Evolutionary conservation across 202 grass and related monocot genomes (phyloP), one percentile per base, ranked within the genome.

Genomic region (Setaria italica): DNA sequence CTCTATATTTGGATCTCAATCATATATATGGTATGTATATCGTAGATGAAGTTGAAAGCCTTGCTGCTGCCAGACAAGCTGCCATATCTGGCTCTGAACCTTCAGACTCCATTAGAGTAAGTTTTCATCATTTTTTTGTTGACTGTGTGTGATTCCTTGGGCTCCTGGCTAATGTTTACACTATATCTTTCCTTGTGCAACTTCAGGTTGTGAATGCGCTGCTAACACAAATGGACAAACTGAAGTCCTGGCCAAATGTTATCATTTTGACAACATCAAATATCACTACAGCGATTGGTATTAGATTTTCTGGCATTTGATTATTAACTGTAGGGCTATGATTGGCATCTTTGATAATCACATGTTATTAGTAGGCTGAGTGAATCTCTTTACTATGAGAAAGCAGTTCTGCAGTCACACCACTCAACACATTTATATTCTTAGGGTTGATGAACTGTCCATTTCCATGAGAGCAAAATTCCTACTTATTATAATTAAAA

Each of bases 231-330:
- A 92, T 99, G 97, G 97, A 99, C 87, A 99, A 91, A 90, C 90
- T 99, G 66, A 99, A 99, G 77, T 94, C 93, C 78, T 99, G 93
- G 97, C 97, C 97, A 85, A 99, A 99, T 63, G 97, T 96, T 37
- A 92, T 99, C 80, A 99, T 99, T 91, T 82, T 99, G 72, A 99
- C 97, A 67, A 99, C 97, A 88, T 99, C 97, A 81, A 99, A 99
- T 83, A 99, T 99, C 65, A 99, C 97, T 21, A 90, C 97, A 87
- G 97, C 97, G 57, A 99, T 99, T 34, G 97, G 97, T 99, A 96
- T 55, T 82, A 35, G 0, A 62, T 87, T 87, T 59, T 43, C 78
- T 85, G 17, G 75, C 72, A 46, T 84, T 78, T 87, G 55, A 60
- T 57, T 80, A n/a, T 73, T 70, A 78, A 13, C 34, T 5, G 0